Evolutionary conservation across 148 eudicot genomes (phyloP).

Genomic region (Spergularia bocconei): DNA sequence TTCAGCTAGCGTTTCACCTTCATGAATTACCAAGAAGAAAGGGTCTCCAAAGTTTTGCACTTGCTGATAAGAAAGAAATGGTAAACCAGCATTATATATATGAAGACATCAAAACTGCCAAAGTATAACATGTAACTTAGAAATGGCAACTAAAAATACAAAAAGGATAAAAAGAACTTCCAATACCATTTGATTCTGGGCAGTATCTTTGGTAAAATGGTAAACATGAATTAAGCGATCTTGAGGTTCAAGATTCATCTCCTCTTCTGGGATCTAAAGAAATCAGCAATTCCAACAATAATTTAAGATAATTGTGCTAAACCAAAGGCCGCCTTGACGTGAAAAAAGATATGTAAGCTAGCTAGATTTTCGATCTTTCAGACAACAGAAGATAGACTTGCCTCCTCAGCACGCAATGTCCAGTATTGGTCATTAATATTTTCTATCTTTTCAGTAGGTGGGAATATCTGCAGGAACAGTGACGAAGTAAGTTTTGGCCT

Average conservation of each 20-base stretch:
- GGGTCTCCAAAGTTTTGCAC: constrained; percentile 97
- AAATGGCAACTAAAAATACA: background rate
- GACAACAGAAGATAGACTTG: constrained; percentile 25
- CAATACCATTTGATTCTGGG: constrained; percentile 78
- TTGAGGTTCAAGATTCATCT: constrained; percentile 75
- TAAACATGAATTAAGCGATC: constrained; percentile 92
- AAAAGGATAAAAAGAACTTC: background rate
- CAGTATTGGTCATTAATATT: constrained; percentile 76
- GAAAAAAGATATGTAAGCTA: constrained; percentile 1
- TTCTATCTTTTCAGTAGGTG: constrained; percentile 66
- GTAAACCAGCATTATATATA: background rate
- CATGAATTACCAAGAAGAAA: constrained; percentile 80
- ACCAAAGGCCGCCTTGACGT: background rate
- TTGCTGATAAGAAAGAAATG: constrained; percentile 45
- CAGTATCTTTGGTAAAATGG: constrained; percentile 85
- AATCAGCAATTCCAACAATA: background rate
- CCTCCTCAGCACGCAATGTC: constrained; percentile 92
- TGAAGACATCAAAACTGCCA: background rate
- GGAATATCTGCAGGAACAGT: constrained; percentile 57
- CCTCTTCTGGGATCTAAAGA: constrained; percentile 92
- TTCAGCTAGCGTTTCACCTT: constrained; percentile 84
- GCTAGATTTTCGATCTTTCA: background rate
- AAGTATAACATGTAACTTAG: too few relatives aligned
- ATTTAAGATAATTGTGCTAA: background rate
- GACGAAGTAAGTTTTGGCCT: constrained; percentile 3